phyloP scores from a whole-genome alignment of 208 protist species.

The Acanthamoeba castellanii region DNA sequence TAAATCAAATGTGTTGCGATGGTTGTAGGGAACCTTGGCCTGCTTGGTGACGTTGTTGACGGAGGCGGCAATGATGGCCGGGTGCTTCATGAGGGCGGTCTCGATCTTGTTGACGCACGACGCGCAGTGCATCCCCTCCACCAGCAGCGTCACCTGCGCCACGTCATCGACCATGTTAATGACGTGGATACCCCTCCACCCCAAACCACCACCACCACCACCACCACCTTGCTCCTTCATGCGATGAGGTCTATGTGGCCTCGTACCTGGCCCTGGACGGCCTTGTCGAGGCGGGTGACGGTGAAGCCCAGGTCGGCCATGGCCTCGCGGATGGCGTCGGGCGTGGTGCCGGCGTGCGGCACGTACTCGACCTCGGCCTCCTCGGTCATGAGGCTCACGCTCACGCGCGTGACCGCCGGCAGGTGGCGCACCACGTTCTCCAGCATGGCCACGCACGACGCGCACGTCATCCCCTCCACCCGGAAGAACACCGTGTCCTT shows the following conservation, averaged over 20 bases:
- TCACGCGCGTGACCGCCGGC: neutral
- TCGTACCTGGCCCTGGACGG: neutral
- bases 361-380: neutral
- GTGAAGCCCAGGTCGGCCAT: neutral
- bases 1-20: no score
- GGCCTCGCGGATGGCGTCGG: conserved; percentile 14
- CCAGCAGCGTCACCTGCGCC: neutral
- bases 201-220: no score
- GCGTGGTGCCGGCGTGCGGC: neutral
- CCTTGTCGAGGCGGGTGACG: neutral
- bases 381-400: conserved; percentile 11
- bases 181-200: no score
- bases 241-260: no score
- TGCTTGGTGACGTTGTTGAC: neutral
- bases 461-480: conserved; percentile 93
- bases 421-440: conserved; percentile 80
- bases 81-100: conserved; percentile 3
- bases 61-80: neutral
- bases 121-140: conserved; percentile 6
- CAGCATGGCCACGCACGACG: conserved; percentile 92
- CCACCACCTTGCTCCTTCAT: no score
- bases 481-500: neutral
- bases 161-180: no score
- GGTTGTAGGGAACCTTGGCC: neutral
- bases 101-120: conserved; percentile 15